Percentiles rank a stretch among this genome's conserved stretches.
phyloP scores from a whole-genome alignment of 2,329 filamentous ascomycete species.

The Aureobasidium mangrovei region DNA sequence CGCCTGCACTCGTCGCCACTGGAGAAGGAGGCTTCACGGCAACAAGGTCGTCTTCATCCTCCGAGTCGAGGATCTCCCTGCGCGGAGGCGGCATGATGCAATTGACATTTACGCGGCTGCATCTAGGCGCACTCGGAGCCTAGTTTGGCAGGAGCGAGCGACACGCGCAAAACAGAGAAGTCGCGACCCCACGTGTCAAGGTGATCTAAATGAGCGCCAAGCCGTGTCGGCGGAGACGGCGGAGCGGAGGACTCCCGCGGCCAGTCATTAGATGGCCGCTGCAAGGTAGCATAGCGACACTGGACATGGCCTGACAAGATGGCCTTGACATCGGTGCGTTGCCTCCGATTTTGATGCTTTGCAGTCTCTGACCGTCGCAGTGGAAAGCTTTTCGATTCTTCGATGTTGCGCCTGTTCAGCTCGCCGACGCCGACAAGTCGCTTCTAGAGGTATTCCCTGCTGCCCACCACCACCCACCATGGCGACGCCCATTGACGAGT shows the following conservation, averaged over 20 bases:
- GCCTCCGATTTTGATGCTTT: neutral
- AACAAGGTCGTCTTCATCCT: conserved; percentile 12
- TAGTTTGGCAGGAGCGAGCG: neutral
- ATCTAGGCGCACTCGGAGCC: neutral
- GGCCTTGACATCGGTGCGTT: conserved; percentile 34
- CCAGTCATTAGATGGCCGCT: neutral
- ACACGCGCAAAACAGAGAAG: neutral
- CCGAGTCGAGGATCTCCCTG: conserved; percentile 12
- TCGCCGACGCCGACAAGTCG: conserved; percentile 69
- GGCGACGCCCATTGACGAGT: conserved; percentile 12
- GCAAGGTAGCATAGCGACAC: neutral
- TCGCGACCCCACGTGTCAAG: neutral
- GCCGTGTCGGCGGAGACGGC: neutral
- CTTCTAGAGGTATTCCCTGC: conserved; percentile 69
- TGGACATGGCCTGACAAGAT: conserved; percentile 20
- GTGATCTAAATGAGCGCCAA: neutral
- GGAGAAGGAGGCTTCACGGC: neutral
- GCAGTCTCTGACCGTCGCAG: conserved; percentile 38
- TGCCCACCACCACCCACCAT: conserved; percentile 20
- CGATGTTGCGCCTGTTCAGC: conserved; percentile 77
- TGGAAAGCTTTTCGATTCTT: conserved; percentile 99
- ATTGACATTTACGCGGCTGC: neutral
- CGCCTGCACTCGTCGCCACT: neutral
- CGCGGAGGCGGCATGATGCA: neutral
- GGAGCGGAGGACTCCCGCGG: neutral